Percentiles rank a stretch among this genome's conserved stretches.
phyloP scores from a whole-genome alignment of 2,329 filamentous ascomycete genomes.

The Pseudogymnoascus sp. region DNA sequence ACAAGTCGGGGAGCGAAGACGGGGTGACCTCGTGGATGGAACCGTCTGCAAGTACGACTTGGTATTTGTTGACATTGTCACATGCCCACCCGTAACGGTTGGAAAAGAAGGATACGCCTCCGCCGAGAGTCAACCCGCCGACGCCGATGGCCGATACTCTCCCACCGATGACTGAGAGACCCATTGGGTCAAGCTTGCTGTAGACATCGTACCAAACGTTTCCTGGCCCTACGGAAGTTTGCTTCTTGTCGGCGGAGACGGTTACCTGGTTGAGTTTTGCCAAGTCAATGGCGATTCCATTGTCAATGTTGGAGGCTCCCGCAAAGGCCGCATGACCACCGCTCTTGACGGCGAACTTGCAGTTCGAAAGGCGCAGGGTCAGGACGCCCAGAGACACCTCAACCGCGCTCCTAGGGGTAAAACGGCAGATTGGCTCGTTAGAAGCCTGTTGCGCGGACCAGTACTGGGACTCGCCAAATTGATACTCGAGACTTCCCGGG shows the following conservation, averaged over 20 bases:
- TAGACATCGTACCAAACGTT: constrained; percentile 35
- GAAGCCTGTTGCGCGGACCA: constrained; percentile 19
- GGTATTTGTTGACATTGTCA: constrained; percentile 17
- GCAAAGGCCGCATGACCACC: constrained; percentile 27
- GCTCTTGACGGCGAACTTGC: constrained; percentile 21
- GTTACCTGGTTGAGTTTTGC: constrained; percentile 24
- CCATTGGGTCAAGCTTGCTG: constrained; percentile 25
- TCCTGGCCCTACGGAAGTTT: constrained; percentile 31
- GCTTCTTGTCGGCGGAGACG: constrained; percentile 22
- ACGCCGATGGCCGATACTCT: constrained; percentile 23
- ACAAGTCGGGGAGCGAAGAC: constrained; percentile 37
- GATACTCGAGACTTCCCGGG: constrained; percentile 14
- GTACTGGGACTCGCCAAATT: constrained; percentile 15
- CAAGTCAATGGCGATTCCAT: constrained; percentile 43
- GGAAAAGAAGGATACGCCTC: constrained; percentile 19
- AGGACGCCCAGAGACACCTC: constrained; percentile 10
- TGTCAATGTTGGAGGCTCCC: constrained; percentile 43
- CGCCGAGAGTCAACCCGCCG: constrained; percentile 19
- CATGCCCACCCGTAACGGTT: constrained; percentile 20
- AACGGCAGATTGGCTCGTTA: constrained; percentile 17
- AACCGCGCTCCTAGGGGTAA: neutral
- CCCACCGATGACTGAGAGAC: constrained; percentile 33
- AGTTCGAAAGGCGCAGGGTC: constrained; percentile 13
- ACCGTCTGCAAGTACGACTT: constrained; percentile 29
- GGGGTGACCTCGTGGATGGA: constrained; percentile 23